Base-by-base conservation (phyloP, 768 basidiomycete species). In the Pisolithus microcarpus region DNA sequence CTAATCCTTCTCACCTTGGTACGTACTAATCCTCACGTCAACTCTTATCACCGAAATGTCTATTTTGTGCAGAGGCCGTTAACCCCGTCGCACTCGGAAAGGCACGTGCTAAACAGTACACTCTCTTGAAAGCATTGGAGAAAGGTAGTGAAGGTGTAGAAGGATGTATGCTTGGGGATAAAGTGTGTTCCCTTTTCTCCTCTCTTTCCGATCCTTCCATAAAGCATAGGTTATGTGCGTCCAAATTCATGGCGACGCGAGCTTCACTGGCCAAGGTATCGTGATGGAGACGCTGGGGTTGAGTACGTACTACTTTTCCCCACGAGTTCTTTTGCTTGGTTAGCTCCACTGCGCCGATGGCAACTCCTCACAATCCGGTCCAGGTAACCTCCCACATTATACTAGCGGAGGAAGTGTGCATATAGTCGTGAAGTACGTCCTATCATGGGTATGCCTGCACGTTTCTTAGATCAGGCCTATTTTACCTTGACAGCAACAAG, bases 321-420 rank as follows among this genome's bases (percentile, higher is more conserved):
- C 24, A 7, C 34, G n/a, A 21, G 7, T 9, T 19, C 8, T 13
- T 18, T 40, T 40, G 9, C 39, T 23, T 15, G 13, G n/a, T 19
- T 40, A 7, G 18, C 5, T 40, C 39, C 15, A 9, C 23, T 9
- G 7, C 5, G 39, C 7, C 7, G 19, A 9, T 40, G 39, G 39
- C 39, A 31, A 15, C 7, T 43, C 8, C 11, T 45, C 13, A 18
- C 9, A 5, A 31, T 34, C 19, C n/a, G 34, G 31, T 19, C 30
- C 40, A 89, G 87, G 87, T 59, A 87, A 91, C 60, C 70, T 96
- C 28, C 93, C 93, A 1, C 92, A 94, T 66, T 95, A 83, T 60
- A 93, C 89, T 0, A 89, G 85, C 54, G 93, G 93, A 1, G 93
- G 93, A 31, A 91, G 85, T 43, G 79, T 94, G 3, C 91, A 94